phyloP scores from a whole-genome alignment of 129 eudicot species.

The Arctium minus region DNA sequence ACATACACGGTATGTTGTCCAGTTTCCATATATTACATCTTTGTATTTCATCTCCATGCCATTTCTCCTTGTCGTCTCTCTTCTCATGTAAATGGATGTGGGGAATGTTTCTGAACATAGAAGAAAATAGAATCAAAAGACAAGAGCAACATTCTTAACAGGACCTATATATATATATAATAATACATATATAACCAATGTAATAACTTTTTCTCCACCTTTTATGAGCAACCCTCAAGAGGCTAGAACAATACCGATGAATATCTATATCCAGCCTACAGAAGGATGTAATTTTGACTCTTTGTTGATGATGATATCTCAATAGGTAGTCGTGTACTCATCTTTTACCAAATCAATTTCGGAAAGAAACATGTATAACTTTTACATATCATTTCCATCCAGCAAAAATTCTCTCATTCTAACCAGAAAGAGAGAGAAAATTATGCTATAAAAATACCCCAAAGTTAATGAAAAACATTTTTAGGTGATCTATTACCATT shows the following conservation, averaged over 20 bases:
- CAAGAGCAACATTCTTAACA: conserved; percentile 1
- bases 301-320: conserved; percentile 95
- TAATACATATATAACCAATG: background rate
- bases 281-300: conserved; percentile 69
- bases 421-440: background rate
- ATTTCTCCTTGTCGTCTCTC: conserved; percentile 63
- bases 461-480: background rate
- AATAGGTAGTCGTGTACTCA: conserved; percentile 99
- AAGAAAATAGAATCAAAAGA: conserved; percentile 2
- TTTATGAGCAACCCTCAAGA: background rate
- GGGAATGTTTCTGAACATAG: too few species aligned
- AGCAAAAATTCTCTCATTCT: background rate
- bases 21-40: conserved; percentile 95
- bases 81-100: conserved; percentile 93
- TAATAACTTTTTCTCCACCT: background rate
- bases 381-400: background rate
- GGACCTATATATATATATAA: background rate
- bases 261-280: too few species aligned
- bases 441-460: background rate
- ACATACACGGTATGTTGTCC: conserved; percentile 99
- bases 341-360: conserved; percentile 99
- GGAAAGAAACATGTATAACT: conserved; percentile 28
- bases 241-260: conserved; percentile 64
- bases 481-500: too few species aligned
- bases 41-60: conserved; percentile 99